Conservation (phyloP, 169 alveolate species). For the Eimeria praecox region DNA sequence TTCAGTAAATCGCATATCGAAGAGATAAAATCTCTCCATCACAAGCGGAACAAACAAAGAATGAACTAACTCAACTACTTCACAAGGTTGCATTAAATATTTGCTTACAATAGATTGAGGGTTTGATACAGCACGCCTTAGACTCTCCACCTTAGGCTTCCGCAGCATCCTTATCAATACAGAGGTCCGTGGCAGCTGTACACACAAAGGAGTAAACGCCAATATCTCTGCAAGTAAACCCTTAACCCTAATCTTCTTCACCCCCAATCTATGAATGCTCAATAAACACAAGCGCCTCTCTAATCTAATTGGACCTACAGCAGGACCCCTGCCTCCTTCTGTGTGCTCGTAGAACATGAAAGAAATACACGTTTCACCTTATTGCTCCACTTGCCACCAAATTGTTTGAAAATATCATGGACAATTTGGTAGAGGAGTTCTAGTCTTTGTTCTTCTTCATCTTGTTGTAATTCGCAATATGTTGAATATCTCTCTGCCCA, state of each 20-base stretch:
- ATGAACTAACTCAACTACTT: conserved; percentile 28
- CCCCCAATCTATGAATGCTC: background rate
- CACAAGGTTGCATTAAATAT: background rate
- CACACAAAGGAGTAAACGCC: background rate
- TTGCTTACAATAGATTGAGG: background rate
- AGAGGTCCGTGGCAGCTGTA: conserved; percentile 57
- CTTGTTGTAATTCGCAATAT: background rate
- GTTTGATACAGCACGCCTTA: background rate
- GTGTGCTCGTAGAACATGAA: background rate
- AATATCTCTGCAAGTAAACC: too few species aligned
- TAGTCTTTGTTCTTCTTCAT: conserved; percentile 5
- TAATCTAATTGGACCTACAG: background rate
- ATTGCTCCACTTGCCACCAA: conserved; percentile 17
- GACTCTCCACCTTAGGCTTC: conserved; percentile 9
- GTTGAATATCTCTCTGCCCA: background rate
- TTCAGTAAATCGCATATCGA: background rate
- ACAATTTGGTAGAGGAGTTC: background rate
- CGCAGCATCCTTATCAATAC: conserved; percentile 20
- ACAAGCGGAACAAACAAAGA: conserved; percentile 36
- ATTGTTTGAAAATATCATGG: background rate
- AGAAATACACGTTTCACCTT: background rate
- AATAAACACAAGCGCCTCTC: background rate
- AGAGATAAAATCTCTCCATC: conserved; percentile 33
- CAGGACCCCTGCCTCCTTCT: background rate
- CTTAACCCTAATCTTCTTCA: too few species aligned